Base-by-base conservation (phyloP, 2,329 filamentous ascomycete species). In the Alternaria sp. region DNA sequence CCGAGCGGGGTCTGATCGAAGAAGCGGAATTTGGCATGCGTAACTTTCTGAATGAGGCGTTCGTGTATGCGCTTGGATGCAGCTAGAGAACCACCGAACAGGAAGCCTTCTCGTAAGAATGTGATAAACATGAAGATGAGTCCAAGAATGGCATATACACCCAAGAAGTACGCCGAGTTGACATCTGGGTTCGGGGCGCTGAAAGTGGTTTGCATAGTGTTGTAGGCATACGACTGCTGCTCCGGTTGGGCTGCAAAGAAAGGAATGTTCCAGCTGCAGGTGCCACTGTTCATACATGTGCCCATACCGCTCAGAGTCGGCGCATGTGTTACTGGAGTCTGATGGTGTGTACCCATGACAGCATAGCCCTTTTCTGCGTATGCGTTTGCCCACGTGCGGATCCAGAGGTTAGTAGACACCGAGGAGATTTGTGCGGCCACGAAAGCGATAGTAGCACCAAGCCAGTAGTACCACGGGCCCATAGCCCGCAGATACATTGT, bases 391-490 rank as follows among this genome's bases (percentile, higher is more conserved):
- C 95, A 99, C 76, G 94, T 85, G 69, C 92, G 88, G 71, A 99
- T 97, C 95, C 95, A 99, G 52, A 97, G 81, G 72, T 95, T 97
- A 36, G 93, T 96, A 0, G 91, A 92, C 3, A 98, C 90, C 25
- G 91, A 91, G 4, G 91, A 91, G 34, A 97, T 78, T 76, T 99
- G 95, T 75, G 97, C 94, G 45, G 90, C 81, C 28, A 85, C 85
- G 74, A 99, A 98, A 38, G 94, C 89, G 5, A 89, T 68, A 14
- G 89, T 80, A 20, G 94, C 91, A 36, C 92, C 81, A 49, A 90
- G 78, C 95, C 95, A 99, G 81, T 97, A 99, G 85, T 92, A 94
- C 92, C 93, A 97, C 5, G 90, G 86, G n/a, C 95, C 95, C 95
- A 99, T 99, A 65, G 94, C 87, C 60, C 81, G 82, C 18, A 99